Evolutionary conservation across 2,329 filamentous ascomycete genomes (phyloP).

Genomic region (Cytospora piceae): DNA sequence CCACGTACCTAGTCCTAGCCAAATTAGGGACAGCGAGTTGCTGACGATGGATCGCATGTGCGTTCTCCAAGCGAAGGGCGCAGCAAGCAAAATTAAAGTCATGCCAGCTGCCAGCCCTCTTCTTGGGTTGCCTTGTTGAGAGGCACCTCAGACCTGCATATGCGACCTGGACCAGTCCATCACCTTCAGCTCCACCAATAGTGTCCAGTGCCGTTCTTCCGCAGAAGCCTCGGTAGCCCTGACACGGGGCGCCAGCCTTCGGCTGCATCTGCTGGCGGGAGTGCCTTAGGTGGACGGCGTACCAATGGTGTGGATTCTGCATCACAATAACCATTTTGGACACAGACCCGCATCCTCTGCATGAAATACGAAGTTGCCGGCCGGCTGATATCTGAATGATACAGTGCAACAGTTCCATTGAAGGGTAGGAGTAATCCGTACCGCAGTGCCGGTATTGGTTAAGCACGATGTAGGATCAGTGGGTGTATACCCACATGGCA

Average conservation of each 20-base stretch:
- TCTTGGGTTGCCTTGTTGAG: background rate
- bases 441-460: background rate
- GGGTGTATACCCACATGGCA: constrained; percentile 1
- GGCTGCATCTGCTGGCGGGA: background rate
- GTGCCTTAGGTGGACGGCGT: background rate
- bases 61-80: background rate
- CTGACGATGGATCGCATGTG: background rate
- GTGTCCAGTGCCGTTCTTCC: background rate
- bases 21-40: background rate
- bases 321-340: background rate
- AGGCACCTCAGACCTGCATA: background rate
- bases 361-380: background rate
- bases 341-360: background rate
- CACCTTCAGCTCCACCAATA: background rate
- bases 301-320: background rate
- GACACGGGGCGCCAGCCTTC: background rate
- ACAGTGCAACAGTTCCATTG: background rate
- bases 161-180: background rate
- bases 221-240: background rate
- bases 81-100: too few species aligned
- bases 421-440: background rate
- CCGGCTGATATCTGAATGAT: background rate
- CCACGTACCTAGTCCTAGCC: background rate
- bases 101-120: background rate
- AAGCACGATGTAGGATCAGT: background rate